Evolutionary conservation across 768 basidiomycete species (phyloP), one percentile per base, ranked within the genome.

Genomic region (Lactarius tabidus): DNA sequence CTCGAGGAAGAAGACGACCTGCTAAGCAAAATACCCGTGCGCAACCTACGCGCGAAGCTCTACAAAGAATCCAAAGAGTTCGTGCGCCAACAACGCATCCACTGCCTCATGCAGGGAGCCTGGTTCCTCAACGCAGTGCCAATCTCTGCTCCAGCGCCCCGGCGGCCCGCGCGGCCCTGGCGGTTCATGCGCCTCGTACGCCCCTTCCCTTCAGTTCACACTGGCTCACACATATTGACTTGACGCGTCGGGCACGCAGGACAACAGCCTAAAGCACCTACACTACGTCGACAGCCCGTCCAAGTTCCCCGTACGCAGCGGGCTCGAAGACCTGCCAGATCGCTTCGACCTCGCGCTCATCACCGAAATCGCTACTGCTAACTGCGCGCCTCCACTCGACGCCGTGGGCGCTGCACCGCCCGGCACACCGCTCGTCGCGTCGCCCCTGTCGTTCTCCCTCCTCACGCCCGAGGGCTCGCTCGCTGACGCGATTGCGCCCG

Each of bases 1-100:
- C 79, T 95, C 6, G 94, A 95, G 72, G 79, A 85, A 45, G 91
- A 95, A 73, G 94, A 96, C 73, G 93, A 95, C 74, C 75, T 95
- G 17, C 76, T 94, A 66, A 90, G 84, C 75, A 95, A 93, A 75
- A 82, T 90, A 20, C 91, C 94, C 8, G 87, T 96, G 33, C 81
- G 93, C 61, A 93, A 91, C 73, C 78, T 97, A 52, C 86, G 92
- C 23, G 86, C 86, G 51, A 91, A 92, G 69, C 79, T 97, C 26
- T 91, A 91, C 79, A 92, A 87, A 71, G 94, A 97, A 73, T 93
- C 91, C 17, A 92, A 85, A 69, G 91, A 93, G 72, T 95, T 95
- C 71, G 90, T 97, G 26, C 82, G 88, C 48, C 88, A 90, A 73
- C 94, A 97, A 75, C 82, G 94, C 60, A 88, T 95, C 71, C 88